Evolutionary conservation across 306 rosid species (phyloP).

Genomic region (Dalbergia cultrata): DNA sequence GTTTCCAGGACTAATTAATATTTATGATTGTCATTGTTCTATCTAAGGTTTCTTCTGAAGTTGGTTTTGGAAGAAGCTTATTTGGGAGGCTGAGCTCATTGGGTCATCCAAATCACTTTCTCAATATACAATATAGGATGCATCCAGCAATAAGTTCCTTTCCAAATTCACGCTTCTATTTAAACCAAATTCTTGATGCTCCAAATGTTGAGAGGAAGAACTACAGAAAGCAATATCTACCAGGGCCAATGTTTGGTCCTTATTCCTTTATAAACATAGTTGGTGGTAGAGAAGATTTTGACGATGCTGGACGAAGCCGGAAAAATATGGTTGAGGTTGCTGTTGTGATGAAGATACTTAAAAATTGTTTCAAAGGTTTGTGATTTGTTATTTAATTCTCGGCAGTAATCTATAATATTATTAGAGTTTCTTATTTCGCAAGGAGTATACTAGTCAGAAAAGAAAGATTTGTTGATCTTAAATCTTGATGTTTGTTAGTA

Average conservation of each 20-base stretch:
- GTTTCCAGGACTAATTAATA: background rate
- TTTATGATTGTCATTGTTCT: slow-evolving; percentile 1
- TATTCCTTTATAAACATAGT: slow-evolving; percentile 71
- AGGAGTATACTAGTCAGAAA: background rate
- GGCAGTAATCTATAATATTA: background rate
- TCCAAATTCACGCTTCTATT: slow-evolving; percentile 67
- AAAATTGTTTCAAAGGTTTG: slow-evolving; percentile 61
- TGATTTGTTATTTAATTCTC: background rate
- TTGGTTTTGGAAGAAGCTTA: slow-evolving; percentile 78
- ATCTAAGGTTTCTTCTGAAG: slow-evolving; percentile 57
- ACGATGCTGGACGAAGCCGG: slow-evolving; percentile 64
- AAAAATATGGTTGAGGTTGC: slow-evolving; percentile 76
- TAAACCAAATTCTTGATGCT: slow-evolving; percentile 57
- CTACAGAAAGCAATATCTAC: slow-evolving; percentile 57
- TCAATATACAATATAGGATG: slow-evolving; percentile 74
- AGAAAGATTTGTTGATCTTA: slow-evolving; percentile 1
- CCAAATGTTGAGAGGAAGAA: slow-evolving; percentile 51
- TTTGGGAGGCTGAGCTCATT: slow-evolving; percentile 63
- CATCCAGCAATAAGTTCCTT: slow-evolving; percentile 73
- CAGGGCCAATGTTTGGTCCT: slow-evolving; percentile 63
- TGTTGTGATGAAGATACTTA: slow-evolving; percentile 54
- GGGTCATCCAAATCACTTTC: slow-evolving; percentile 57
- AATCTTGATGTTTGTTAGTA: background rate
- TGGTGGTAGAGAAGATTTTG: slow-evolving; percentile 72
- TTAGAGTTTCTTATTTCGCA: background rate